A percentile compares a stretch with the other conserved stretches of the same genome.
Conservation (phyloP, 2,329 filamentous ascomycete species). For the Trichoderma hamatum region DNA sequence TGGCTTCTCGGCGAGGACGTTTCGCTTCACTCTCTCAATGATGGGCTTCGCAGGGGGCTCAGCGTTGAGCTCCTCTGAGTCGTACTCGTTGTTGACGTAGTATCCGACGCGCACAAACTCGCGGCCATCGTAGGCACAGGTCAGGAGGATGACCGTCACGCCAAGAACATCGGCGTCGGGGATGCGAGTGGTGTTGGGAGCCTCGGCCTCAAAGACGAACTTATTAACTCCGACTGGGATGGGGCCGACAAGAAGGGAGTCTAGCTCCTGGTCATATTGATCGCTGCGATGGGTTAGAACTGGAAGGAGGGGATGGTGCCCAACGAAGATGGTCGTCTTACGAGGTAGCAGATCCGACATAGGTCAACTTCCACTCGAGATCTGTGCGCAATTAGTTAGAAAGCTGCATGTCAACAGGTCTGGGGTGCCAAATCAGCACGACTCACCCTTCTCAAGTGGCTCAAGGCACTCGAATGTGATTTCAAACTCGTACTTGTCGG, state of each 20-base stretch:
- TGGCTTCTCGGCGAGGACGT: constrained; percentile 95
- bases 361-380: constrained; percentile 98
- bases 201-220: constrained; percentile 94
- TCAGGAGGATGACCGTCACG: constrained; percentile 94
- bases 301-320: constrained; percentile 28
- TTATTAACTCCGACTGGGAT: constrained; percentile 98
- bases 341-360: constrained; percentile 97
- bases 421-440: background rate
- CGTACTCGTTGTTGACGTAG: constrained; percentile 99
- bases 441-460: constrained; percentile 82
- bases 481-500: constrained; percentile 92
- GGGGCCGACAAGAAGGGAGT: constrained; percentile 94
- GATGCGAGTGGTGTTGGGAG: constrained; percentile 87
- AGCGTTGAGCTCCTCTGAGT: constrained; percentile 82
- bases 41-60: constrained; percentile 91
- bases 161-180: constrained; percentile 94
- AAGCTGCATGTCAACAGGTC: background rate
- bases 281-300: constrained; percentile 58
- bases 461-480: constrained; percentile 99
- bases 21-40: constrained; percentile 88
- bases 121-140: constrained; percentile 92
- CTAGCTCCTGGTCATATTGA: constrained; percentile 97
- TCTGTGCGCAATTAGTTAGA: constrained; percentile 57
- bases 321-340: constrained; percentile 53
- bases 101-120: constrained; percentile 98